Evolutionary conservation across 805 yeast genomes (phyloP).

Genomic region (Blastobotrys robertii): DNA sequence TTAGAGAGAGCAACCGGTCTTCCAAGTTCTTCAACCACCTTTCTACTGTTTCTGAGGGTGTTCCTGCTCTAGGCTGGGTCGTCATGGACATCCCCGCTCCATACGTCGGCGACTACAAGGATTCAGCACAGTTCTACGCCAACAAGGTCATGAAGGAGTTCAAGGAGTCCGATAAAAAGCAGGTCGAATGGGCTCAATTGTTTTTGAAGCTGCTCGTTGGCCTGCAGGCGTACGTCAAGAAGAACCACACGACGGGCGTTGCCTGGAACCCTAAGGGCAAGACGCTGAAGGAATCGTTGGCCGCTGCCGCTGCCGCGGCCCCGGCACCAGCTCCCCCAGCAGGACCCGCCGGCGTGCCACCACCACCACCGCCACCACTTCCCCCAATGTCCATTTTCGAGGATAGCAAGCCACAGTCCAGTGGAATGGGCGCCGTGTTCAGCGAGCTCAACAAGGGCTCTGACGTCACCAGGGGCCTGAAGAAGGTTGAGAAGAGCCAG

Average conservation of each 20-base stretch:
- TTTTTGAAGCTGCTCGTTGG: slow-evolving; percentile 58
- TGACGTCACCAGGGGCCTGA: slow-evolving; percentile 70
- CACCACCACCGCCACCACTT: slow-evolving; percentile 88
- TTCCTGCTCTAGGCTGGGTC: slow-evolving; percentile 88
- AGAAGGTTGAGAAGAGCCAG: slow-evolving; percentile 86
- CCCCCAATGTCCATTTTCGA: slow-evolving; percentile 68
- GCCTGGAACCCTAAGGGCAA: slow-evolving; percentile 61
- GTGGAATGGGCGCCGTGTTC: slow-evolving; percentile 82
- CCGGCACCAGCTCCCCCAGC: slow-evolving; percentile 25
- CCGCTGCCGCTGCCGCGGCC: slow-evolving; percentile 18
- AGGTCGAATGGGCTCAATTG: slow-evolving; percentile 72
- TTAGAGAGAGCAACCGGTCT: slow-evolving; percentile 68
- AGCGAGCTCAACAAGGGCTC: slow-evolving; percentile 85
- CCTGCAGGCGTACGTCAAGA: slow-evolving; percentile 63
- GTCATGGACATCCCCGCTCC: slow-evolving; percentile 60
- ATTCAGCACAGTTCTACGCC: slow-evolving; percentile 89
- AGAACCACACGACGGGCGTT: slow-evolving; percentile 76
- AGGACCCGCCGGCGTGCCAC: slow-evolving; percentile 44
- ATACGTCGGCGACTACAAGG: slow-evolving; percentile 72
- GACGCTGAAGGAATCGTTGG: slow-evolving; percentile 43
- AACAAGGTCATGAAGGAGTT: slow-evolving; percentile 80
- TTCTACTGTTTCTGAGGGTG: slow-evolving; percentile 80
- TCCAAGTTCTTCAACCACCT: slow-evolving; percentile 60
- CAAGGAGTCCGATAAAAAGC: slow-evolving; percentile 58
- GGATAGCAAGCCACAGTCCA: slow-evolving; percentile 21